phyloP scores from a whole-genome alignment of 225 moss, liverwort and hornwort species.

The Pseudisothecium myosuroides region DNA sequence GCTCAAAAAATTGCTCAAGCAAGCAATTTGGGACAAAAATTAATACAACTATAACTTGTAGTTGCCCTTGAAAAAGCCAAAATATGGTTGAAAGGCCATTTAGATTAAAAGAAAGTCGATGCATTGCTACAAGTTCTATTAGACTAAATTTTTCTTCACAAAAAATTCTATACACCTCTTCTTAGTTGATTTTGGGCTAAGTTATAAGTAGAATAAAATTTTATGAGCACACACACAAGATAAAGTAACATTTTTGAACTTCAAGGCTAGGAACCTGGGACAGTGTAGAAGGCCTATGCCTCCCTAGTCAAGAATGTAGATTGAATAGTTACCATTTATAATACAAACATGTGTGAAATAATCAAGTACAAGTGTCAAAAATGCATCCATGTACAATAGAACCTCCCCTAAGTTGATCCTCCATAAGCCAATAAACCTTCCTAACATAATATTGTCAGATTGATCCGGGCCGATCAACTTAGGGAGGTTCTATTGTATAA shows the following conservation, averaged over 20 bases:
- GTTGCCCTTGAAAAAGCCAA: neutral
- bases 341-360: neutral
- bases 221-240: neutral
- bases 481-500: too few species aligned
- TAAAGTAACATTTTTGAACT: neutral
- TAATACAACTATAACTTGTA: too few species aligned
- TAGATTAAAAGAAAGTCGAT: neutral
- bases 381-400: neutral
- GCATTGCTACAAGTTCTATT: neutral
- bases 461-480: too few species aligned
- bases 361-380: neutral
- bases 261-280: rapidly evolving
- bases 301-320: neutral
- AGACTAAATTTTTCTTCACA: too few species aligned
- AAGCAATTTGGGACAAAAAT: neutral
- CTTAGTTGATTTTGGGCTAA: neutral
- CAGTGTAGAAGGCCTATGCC: neutral
- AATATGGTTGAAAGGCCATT: neutral
- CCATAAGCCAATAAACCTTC: too few species aligned
- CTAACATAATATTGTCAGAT: too few species aligned
- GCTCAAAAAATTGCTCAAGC: neutral
- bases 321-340: neutral
- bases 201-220: neutral
- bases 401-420: too few species aligned
- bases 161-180: rapidly evolving